These are phyloP conservation scores for Patellaria atrata DNA, from an alignment of 495 filamentous ascomycete species.

Conservation along the genomic window DNA sequence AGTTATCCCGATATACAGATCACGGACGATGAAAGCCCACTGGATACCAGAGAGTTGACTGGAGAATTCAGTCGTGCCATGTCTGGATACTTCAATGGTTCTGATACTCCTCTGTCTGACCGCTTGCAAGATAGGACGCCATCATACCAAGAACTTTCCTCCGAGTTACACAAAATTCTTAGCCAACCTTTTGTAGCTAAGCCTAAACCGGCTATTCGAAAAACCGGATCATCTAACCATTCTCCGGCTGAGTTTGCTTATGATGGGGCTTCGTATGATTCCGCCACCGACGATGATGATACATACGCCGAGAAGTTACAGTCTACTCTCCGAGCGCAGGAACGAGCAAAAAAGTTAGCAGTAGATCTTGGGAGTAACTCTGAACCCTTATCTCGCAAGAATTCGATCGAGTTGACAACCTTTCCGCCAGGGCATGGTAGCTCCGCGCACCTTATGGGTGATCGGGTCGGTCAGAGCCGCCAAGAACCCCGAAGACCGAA, in stretches of 20 bases:
- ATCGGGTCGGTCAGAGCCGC: too few species aligned
- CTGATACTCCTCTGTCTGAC: not conserved
- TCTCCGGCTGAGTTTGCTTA: conserved; percentile 8
- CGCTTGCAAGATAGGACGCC: not conserved
- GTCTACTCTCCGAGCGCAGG: conserved; percentile 13
- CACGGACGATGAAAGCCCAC: not conserved
- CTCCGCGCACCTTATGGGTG: too few species aligned
- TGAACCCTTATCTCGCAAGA: conserved; percentile 13
- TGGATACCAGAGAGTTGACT: not conserved
- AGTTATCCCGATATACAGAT: not conserved
- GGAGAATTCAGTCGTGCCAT: not conserved
- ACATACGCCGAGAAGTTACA: conserved; percentile 8
- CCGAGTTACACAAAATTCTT: conserved; percentile 13
- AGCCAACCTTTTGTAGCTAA: conserved; percentile 11
- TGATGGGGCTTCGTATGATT: too few species aligned
- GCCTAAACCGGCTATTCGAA: conserved; percentile 16
- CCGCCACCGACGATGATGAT: conserved; percentile 6
- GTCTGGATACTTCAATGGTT: not conserved
- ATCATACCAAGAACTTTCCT: conserved; percentile 7
- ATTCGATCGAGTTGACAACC: conserved; percentile 6
- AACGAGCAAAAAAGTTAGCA: conserved; percentile 14
- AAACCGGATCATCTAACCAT: conserved; percentile 11
- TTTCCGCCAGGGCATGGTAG: conserved; percentile 2
- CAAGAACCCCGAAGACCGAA: conserved; percentile 1
- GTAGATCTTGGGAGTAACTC: conserved; percentile 13